Percentiles rank a stretch among this genome's conserved stretches.
Conservation (phyloP, 1,284 basidiomycete species). For the Malassezia slooffiae region DNA sequence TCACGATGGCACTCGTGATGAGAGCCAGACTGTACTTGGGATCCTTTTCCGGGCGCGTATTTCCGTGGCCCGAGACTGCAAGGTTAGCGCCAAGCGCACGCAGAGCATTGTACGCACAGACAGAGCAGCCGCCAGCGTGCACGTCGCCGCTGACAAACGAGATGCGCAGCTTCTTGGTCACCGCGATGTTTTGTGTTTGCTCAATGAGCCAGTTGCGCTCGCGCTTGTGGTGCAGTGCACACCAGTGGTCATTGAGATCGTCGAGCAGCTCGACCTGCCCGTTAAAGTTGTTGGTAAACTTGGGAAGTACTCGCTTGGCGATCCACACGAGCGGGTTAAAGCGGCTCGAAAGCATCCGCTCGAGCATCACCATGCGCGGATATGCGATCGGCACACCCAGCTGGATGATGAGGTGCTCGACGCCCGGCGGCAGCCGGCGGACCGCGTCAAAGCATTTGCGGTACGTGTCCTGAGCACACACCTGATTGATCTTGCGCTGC, state of each 20-base stretch:
- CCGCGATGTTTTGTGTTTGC: slow-evolving; percentile 47
- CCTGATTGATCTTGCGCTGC: slow-evolving; percentile 40
- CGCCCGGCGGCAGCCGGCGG: slow-evolving; percentile 26
- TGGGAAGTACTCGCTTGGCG: slow-evolving; percentile 29
- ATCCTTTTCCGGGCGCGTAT: slow-evolving; percentile 24
- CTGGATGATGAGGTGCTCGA: slow-evolving; percentile 41
- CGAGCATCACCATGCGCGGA: slow-evolving; percentile 44
- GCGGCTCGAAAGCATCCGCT: slow-evolving; percentile 30
- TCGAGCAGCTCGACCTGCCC: slow-evolving; percentile 46
- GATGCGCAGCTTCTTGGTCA: slow-evolving; percentile 33
- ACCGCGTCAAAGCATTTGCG: slow-evolving; percentile 28
- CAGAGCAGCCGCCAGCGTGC: slow-evolving; percentile 34
- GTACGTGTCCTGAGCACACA: slow-evolving; percentile 36
- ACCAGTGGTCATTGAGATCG: slow-evolving; percentile 64
- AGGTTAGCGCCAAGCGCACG: too few species aligned
- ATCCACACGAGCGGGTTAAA: slow-evolving; percentile 40
- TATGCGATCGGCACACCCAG: slow-evolving; percentile 46
- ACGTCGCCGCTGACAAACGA: slow-evolving; percentile 43
- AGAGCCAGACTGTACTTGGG: slow-evolving; percentile 41
- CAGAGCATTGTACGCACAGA: too few species aligned
- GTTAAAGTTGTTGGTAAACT: slow-evolving; percentile 45
- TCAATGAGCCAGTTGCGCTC: slow-evolving; percentile 84
- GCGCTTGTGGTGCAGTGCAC: slow-evolving; percentile 52
- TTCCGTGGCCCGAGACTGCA: not conserved
- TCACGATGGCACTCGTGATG: slow-evolving; percentile 43